phyloP scores from a whole-genome alignment of 228 moss, liverwort and hornwort genomes.

The Sphagnum magellanicum region DNA sequence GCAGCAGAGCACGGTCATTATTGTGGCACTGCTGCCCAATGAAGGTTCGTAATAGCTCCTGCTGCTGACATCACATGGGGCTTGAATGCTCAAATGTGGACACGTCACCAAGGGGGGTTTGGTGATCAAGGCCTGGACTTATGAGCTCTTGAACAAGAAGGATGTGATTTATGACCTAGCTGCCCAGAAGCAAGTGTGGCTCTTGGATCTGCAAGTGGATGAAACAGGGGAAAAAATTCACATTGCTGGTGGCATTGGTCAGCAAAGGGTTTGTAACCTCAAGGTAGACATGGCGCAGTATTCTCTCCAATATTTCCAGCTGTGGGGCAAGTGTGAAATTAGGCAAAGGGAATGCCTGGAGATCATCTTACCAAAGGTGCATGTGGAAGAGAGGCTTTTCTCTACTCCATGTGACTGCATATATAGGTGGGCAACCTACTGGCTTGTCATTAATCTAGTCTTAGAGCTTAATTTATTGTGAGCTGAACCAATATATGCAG shows the following conservation, averaged over 20 bases:
- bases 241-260: conserved; percentile 64
- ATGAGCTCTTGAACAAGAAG: conserved; percentile 57
- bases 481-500: too few relatives aligned
- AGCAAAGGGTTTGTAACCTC: conserved; percentile 53
- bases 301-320: conserved; percentile 62
- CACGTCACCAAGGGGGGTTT: conserved; percentile 29
- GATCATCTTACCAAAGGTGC: conserved; percentile 78
- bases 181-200: conserved; percentile 80
- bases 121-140: conserved; percentile 65
- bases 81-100: conserved; percentile 87
- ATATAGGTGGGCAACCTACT: conserved; percentile 67
- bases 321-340: conserved; percentile 29
- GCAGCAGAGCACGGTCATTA: conserved; percentile 52
- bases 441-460: conserved; percentile 76
- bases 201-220: conserved; percentile 84
- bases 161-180: conserved; percentile 65
- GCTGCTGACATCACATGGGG: conserved; percentile 61
- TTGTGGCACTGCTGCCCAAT: conserved; percentile 57
- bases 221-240: conserved; percentile 55
- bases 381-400: conserved; percentile 68
- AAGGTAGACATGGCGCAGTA: conserved; percentile 58
- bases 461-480: too few relatives aligned
- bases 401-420: conserved; percentile 86
- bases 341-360: conserved; percentile 56
- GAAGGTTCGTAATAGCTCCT: conserved; percentile 54